These are phyloP conservation scores for Trichoderma aggressivum DNA, from an alignment of 2,329 filamentous ascomycete species.

Conservation along the genomic window DNA sequence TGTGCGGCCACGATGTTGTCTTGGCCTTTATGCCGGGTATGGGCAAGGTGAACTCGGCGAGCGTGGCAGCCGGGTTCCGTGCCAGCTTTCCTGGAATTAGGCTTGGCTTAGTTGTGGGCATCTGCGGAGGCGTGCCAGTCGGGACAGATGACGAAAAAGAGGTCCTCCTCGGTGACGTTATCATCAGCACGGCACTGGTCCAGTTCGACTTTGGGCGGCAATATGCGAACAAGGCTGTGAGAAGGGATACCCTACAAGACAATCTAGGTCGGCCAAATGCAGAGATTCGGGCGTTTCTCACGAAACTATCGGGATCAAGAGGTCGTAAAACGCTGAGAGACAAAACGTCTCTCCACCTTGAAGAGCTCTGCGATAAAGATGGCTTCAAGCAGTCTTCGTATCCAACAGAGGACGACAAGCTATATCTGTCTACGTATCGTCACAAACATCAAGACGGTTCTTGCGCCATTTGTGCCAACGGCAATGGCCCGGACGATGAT, in stretches of 20 bases:
- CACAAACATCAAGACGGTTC: background rate
- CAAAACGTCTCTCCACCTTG: background rate
- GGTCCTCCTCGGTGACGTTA: slow-evolving; percentile 27
- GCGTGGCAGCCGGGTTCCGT: slow-evolving; percentile 1
- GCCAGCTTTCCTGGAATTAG: slow-evolving; percentile 23
- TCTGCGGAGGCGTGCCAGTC: slow-evolving; percentile 25
- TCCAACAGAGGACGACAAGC: background rate
- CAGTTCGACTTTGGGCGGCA: slow-evolving; percentile 32
- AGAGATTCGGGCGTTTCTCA: slow-evolving; percentile 25
- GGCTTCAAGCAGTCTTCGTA: background rate
- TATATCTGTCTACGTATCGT: background rate
- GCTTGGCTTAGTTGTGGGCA: slow-evolving; percentile 22
- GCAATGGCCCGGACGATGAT: background rate
- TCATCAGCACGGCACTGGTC: slow-evolving; percentile 29
- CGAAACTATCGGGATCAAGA: slow-evolving; percentile 21
- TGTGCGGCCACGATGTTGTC: slow-evolving; percentile 25
- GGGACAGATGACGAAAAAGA: slow-evolving; percentile 15
- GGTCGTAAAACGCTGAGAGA: slow-evolving; percentile 14
- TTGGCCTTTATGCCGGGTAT: slow-evolving; percentile 25
- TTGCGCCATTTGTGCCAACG: background rate
- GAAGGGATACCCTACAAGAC: slow-evolving; percentile 25
- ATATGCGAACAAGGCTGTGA: slow-evolving; percentile 22
- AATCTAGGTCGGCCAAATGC: slow-evolving; percentile 22
- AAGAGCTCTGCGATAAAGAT: background rate
- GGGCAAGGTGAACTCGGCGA: slow-evolving; percentile 22